phyloP scores from a whole-genome alignment of 2,329 filamentous ascomycete genomes.

The Blastomyces silverae region DNA sequence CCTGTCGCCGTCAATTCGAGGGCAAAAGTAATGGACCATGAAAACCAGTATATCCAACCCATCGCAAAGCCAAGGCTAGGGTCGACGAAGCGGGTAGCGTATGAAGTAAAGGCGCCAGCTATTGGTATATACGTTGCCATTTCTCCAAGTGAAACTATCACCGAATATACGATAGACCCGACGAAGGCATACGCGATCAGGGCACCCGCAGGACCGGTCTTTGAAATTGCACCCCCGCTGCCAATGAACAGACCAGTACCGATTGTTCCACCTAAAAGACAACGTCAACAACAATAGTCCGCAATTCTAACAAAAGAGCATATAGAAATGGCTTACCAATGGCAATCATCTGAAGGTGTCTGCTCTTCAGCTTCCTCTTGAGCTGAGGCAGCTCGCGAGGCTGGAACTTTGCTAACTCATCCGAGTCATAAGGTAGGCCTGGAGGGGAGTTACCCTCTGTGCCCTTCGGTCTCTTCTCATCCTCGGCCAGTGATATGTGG shows the following conservation, averaged over 20 bases:
- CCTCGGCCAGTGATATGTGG: not conserved
- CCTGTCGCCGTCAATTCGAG: slow-evolving; percentile 67
- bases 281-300: slow-evolving; percentile 4
- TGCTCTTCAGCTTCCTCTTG: slow-evolving; percentile 70
- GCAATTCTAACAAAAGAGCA: not conserved
- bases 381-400: slow-evolving; percentile 57
- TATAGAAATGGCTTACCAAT: slow-evolving; percentile 48
- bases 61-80: slow-evolving; percentile 67
- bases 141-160: slow-evolving; percentile 62
- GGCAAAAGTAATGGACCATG: slow-evolving; percentile 65
- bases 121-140: slow-evolving; percentile 74
- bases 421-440: slow-evolving; percentile 8
- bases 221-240: slow-evolving; percentile 56
- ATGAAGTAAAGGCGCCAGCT: slow-evolving; percentile 67
- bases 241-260: slow-evolving; percentile 68
- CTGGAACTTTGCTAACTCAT: slow-evolving; percentile 36
- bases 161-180: slow-evolving; percentile 64
- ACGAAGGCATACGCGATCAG: slow-evolving; percentile 64
- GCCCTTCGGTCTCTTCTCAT: slow-evolving; percentile 4
- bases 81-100: slow-evolving; percentile 67
- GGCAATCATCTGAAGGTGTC: slow-evolving; percentile 97
- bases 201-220: slow-evolving; percentile 58
- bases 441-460: no score
- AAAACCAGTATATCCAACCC: slow-evolving; percentile 81
- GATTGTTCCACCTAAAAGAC: slow-evolving; percentile 52